Conservation (phyloP, 768 basidiomycete genomes). For the Cantharellus cinnabarinus region DNA sequence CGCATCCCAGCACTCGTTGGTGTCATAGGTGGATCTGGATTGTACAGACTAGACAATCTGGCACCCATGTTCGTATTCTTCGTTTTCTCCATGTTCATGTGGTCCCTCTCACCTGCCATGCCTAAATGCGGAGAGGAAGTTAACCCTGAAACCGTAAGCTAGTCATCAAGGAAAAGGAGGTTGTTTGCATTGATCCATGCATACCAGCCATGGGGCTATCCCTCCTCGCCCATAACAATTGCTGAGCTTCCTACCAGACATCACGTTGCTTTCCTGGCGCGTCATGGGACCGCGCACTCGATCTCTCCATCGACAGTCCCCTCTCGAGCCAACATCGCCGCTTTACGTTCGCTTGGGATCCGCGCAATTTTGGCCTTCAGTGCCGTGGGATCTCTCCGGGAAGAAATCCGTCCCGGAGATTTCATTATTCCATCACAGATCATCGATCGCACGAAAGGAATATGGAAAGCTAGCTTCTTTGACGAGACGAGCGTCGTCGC, state of each 20-base stretch:
- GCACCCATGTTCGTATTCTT: conserved; percentile 51
- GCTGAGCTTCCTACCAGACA: conserved; percentile 64
- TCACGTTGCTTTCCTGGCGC: conserved; percentile 72
- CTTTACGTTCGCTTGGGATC: conserved; percentile 80
- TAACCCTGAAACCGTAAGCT: conserved; percentile 59
- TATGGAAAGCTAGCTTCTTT: conserved; percentile 80
- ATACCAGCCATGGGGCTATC: conserved; percentile 74
- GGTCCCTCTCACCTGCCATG: not conserved
- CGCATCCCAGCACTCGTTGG: conserved; percentile 46
- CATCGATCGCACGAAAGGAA: conserved; percentile 90
- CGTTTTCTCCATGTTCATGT: not conserved
- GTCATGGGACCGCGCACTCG: conserved; percentile 69
- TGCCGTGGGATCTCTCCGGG: conserved; percentile 84
- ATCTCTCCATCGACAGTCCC: conserved; percentile 69
- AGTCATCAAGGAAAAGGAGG: not conserved
- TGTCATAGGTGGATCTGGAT: conserved; percentile 78
- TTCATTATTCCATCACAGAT: conserved; percentile 79
- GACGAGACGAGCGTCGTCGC: conserved; percentile 64
- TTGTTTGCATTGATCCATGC: not conserved
- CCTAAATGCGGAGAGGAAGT: conserved; percentile 38
- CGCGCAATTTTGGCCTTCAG: conserved; percentile 82
- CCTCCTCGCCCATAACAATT: conserved; percentile 85
- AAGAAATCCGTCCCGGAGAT: conserved; percentile 80
- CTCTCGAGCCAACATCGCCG: conserved; percentile 81
- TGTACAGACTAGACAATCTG: conserved; percentile 86